Evolutionary conservation across 441 rosid species (phyloP).

Genomic region (Adansonia madagascariensis): DNA sequence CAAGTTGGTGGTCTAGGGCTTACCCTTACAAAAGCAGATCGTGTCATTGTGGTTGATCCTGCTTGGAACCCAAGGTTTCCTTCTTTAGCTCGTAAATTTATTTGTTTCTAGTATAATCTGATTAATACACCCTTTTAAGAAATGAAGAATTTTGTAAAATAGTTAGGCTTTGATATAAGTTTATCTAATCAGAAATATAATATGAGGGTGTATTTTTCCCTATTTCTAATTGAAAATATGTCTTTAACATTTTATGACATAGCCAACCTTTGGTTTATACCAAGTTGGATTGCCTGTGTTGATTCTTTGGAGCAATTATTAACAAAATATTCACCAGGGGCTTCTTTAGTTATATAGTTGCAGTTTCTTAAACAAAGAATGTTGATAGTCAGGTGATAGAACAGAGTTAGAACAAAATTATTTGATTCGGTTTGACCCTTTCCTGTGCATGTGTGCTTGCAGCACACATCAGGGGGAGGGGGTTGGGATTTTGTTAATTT

Average conservation of each 20-base stretch:
- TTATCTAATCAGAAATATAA: background rate
- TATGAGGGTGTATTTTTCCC: background rate
- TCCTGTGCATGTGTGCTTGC: background rate
- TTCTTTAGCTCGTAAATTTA: slow-evolving; percentile 23
- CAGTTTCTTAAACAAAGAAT: background rate
- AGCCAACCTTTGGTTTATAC: background rate
- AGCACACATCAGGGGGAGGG: background rate
- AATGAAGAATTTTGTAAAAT: slow-evolving; percentile 3
- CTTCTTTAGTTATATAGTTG: slow-evolving; percentile 4
- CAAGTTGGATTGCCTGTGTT: background rate
- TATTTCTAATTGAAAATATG: background rate
- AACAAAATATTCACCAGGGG: background rate
- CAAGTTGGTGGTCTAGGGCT: slow-evolving; percentile 99
- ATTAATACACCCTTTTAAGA: background rate
- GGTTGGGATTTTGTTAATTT: background rate
- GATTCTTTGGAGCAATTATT: background rate
- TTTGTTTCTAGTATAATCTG: slow-evolving; percentile 8
- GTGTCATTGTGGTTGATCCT: slow-evolving; percentile 95
- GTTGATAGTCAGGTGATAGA: slow-evolving; percentile 8
- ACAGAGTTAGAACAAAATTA: background rate
- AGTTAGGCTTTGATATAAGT: background rate
- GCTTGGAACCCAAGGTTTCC: slow-evolving; percentile 97
- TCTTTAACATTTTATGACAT: background rate
- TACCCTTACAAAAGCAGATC: slow-evolving; percentile 94
- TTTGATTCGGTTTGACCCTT: background rate